phyloP scores from a whole-genome alignment of 2,329 filamentous ascomycete species.

The Aspergillus versicolor region DNA sequence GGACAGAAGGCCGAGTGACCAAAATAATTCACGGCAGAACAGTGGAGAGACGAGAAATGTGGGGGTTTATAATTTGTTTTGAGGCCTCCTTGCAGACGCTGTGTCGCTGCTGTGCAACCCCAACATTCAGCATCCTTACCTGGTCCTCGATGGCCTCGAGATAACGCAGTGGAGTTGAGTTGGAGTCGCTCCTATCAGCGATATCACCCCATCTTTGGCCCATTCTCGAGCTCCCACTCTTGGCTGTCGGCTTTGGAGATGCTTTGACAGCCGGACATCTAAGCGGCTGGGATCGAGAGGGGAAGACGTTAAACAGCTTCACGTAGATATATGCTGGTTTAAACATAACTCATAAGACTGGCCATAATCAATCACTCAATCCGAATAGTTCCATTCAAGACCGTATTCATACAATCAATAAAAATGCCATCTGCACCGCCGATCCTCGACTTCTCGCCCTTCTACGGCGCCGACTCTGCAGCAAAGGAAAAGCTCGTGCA shows the following conservation, averaged over 20 bases:
- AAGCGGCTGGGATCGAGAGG: background rate
- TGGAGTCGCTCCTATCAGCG: too few relatives aligned
- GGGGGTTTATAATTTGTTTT: conserved; percentile 3
- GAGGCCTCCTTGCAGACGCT: conserved; percentile 12
- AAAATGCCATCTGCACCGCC: conserved; percentile 25
- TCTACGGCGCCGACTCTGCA: conserved; percentile 28
- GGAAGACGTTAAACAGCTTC: background rate
- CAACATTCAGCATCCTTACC: background rate
- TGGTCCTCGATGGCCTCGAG: background rate
- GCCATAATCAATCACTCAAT: background rate
- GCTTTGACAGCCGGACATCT: conserved; percentile 8
- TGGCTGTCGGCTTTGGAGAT: background rate
- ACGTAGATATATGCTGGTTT: background rate
- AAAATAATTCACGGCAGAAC: background rate
- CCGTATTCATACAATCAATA: too few relatives aligned
- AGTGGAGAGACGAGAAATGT: background rate
- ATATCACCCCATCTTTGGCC: too few relatives aligned
- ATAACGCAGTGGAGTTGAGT: background rate
- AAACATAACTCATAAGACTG: background rate
- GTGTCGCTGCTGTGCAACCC: conserved; percentile 18
- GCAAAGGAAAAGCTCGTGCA: conserved; percentile 31
- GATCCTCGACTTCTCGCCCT: conserved; percentile 35
- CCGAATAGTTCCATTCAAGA: too few relatives aligned
- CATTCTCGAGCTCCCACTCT: background rate
- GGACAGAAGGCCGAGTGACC: background rate